Evolutionary conservation across 495 filamentous ascomycete species (phyloP).

Genomic region (Baudoinia panamericana): DNA sequence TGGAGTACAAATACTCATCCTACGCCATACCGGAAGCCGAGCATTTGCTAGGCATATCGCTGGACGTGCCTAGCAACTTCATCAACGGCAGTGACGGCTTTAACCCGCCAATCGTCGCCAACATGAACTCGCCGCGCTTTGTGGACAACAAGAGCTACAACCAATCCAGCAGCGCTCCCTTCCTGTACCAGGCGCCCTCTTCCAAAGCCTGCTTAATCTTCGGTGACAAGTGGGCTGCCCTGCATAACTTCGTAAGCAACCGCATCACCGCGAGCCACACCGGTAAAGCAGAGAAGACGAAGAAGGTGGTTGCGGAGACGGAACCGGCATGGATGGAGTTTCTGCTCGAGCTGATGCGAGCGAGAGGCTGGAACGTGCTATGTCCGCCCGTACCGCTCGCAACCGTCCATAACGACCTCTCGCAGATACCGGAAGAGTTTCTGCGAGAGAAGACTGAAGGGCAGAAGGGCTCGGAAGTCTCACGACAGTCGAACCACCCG

Average conservation of each 20-base stretch:
- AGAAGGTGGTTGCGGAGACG: conserved; percentile 35
- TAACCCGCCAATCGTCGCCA: conserved; percentile 33
- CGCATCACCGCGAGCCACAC: conserved; percentile 34
- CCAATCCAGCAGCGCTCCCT: conserved; percentile 37
- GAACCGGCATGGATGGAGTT: conserved; percentile 69
- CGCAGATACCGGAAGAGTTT: conserved; percentile 56
- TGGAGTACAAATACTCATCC: conserved; percentile 61
- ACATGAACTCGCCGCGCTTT: conserved; percentile 12
- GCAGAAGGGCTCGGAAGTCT: not conserved
- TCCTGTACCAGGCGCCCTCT: conserved; percentile 71
- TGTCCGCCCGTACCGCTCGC: conserved; percentile 53
- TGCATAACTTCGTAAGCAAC: conserved; percentile 58
- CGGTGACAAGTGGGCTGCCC: conserved; percentile 68
- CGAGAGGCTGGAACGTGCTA: conserved; percentile 57
- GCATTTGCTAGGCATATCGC: conserved; percentile 57
- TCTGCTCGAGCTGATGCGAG: conserved; percentile 55
- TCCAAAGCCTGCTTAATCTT: conserved; percentile 69
- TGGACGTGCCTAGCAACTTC: conserved; percentile 54
- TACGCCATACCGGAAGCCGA: conserved; percentile 28
- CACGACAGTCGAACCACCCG: not conserved
- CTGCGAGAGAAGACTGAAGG: conserved; percentile 1
- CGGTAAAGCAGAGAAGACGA: conserved; percentile 15
- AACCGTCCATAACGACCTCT: conserved; percentile 61
- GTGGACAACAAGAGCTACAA: conserved; percentile 11
- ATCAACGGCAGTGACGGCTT: conserved; percentile 44